phyloP scores from a whole-genome alignment of 1,139 yeast species.

The Saccharomycopsis hybrid region DNA sequence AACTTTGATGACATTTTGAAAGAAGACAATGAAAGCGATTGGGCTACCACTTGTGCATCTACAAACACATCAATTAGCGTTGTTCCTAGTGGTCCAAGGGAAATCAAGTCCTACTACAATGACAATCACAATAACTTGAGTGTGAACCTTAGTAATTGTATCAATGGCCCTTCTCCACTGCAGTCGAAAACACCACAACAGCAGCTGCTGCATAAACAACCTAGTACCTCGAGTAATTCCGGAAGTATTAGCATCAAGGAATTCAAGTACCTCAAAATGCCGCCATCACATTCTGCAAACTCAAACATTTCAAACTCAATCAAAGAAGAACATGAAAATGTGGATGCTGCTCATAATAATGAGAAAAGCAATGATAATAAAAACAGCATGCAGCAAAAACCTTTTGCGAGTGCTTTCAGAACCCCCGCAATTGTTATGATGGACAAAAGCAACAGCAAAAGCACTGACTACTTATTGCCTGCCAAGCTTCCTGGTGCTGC shows the following conservation, averaged over 20 bases:
- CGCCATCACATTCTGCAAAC: neutral
- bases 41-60: constrained; percentile 15
- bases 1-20: constrained; percentile 14
- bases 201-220: neutral
- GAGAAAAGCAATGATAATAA: too few species aligned
- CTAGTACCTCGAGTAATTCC: neutral
- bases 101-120: constrained; percentile 7
- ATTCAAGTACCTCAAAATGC: constrained; percentile 14
- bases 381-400: too few species aligned
- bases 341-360: neutral
- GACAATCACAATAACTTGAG: neutral
- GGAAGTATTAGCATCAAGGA: neutral
- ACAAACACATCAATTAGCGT: neutral
- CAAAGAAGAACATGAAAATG: constrained; percentile 12
- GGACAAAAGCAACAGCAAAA: too few species aligned
- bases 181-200: too few species aligned
- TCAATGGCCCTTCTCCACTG: neutral
- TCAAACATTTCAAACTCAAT: neutral
- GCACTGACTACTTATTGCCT: too few species aligned
- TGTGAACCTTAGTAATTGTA: neutral
- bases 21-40: constrained; percentile 18
- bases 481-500: too few species aligned
- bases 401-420: constrained; percentile 8
- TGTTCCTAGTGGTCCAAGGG: neutral
- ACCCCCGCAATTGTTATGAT: constrained; percentile 4